Base-by-base conservation (phyloP, 2,329 filamentous ascomycete species). In the Botrytis fragariae region DNA sequence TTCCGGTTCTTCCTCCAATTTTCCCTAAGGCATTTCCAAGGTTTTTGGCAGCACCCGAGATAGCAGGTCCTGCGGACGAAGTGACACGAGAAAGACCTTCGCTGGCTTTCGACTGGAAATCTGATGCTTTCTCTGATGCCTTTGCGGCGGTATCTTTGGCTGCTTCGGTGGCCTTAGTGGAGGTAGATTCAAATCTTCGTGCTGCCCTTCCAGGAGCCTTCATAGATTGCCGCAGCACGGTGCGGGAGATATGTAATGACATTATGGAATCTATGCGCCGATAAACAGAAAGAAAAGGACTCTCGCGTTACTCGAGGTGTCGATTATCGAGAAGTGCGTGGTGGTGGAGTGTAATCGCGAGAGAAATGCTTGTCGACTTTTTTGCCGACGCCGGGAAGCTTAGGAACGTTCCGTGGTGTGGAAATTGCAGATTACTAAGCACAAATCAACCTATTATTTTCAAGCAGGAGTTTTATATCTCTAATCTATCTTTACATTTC, bases 41-140 rank as follows among this genome's bases (percentile, higher is more conserved):
- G 72, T 89, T 88, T 81, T 89, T 89, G 73, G 92, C 92, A 79
- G 92, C 93, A 81, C 89, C 91, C 79, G 88, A 87, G 79, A 97
- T 86, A 75, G 91, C 93, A 75, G 93, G 91, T 73, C 93, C 93
- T 79, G 94, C 95, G 71, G 93, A 90, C 79, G 92, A 91, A 77
- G 91, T 87, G 80, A 96, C 95, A 81, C 91, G 90, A 79, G 92
- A 93, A 72, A 98, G 89, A 77, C 94, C 94, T 85, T 97, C 88
- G 77, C 91, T 88, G 74, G 94, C 94, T 87, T 94, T 94, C 79
- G 86, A 81, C 67, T 85, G 80, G 79, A 84, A 83, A 75, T 87
- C 83, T 77, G 84, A 82, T 62, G 85, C 84, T 44, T 83, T 80
- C 61, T 83, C 78, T 29, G 82, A 79, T 67, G 84, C 83, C 80